phyloP scores from a whole-genome alignment of 495 filamentous ascomycete genomes.

The Podospora conica region DNA sequence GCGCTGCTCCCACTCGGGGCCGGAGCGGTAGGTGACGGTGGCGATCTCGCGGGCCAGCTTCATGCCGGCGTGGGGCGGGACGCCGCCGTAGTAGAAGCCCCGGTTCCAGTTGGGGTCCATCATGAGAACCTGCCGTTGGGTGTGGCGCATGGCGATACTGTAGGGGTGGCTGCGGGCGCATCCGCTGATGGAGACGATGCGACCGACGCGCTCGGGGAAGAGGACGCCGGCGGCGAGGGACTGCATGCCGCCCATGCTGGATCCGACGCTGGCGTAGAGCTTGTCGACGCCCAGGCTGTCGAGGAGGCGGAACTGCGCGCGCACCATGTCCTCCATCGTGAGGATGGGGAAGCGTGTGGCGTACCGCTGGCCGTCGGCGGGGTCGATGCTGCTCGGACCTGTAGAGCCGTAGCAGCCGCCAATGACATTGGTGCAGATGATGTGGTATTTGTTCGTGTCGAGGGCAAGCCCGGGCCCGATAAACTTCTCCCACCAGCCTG shows the following conservation, averaged over 20 bases:
- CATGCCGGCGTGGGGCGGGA: slow-evolving; percentile 94
- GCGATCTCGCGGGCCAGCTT: slow-evolving; percentile 97
- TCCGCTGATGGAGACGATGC: slow-evolving; percentile 84
- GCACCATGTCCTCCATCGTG: slow-evolving; percentile 96
- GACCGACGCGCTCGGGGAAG: slow-evolving; percentile 72
- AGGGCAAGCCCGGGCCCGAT: slow-evolving; percentile 83
- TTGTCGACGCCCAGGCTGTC: slow-evolving; percentile 72
- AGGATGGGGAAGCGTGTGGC: slow-evolving; percentile 95
- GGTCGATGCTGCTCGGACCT: slow-evolving; percentile 82
- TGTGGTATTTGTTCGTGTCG: slow-evolving; percentile 84
- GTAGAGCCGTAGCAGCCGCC: slow-evolving; percentile 97
- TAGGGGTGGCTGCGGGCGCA: slow-evolving; percentile 96
- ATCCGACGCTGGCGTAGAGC: slow-evolving; percentile 87
- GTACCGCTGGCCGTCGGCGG: slow-evolving; percentile 79
- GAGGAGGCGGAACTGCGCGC: slow-evolving; percentile 86
- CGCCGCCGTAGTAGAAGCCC: slow-evolving; percentile 87
- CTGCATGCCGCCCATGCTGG: slow-evolving; percentile 99
- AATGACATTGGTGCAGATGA: slow-evolving; percentile 96
- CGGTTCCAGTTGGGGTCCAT: slow-evolving; percentile 96
- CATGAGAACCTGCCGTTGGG: slow-evolving; percentile 96
- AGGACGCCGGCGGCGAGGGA: slow-evolving; percentile 85
- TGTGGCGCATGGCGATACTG: slow-evolving; percentile 98
- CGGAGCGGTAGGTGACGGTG: slow-evolving; percentile 93
- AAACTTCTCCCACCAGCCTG: slow-evolving; percentile 99
- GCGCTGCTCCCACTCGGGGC: slow-evolving; percentile 94